Base-by-base conservation (phyloP, 495 filamentous ascomycete species). In the Amphirosellinia nigrospora region DNA sequence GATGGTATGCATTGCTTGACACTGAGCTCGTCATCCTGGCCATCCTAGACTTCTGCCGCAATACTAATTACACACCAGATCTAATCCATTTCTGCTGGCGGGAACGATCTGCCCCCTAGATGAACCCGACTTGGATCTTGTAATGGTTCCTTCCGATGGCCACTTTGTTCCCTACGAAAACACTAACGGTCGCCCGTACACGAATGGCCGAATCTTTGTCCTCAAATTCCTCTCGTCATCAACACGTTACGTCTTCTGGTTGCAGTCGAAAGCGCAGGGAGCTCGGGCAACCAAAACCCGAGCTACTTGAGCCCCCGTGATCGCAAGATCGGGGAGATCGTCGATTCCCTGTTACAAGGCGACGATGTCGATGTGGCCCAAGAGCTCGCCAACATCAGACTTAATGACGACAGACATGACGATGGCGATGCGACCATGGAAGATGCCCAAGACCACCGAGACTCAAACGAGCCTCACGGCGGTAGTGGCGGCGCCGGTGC, bases 11-110 rank as follows among this genome's bases (percentile, higher is more conserved):
- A 67, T 19, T 19, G 11, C 30, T 23, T 2, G 2, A 26, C 3
- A 3, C 50, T 13, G 4, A 32, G 38, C 59, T n/a, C n/a, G n/a
- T n/a, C n/a, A n/a, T n/a, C n/a, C n/a, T n/a, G n/a, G n/a, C n/a
- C n/a, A n/a, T n/a, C n/a, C n/a, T n/a, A n/a, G n/a, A n/a, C n/a
- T 64, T 16, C n/a, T 9, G 52, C 34, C 21, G 13, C 39, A 39
- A 61, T 66, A 53, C 77, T 81, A 28, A 82, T 61, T 9, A 6
- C 28, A 28, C n/a, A 55, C 21, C 58, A 92, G 91, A 97, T 2
- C 86, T 98, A 52, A 85, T 95, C 73, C 94, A 98, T 84, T 96
- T 99, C 81, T 98, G 95, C 87, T 99, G 96, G 96, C 92, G 94
- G 43, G 79, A 83, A 68, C 79, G 86, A 62, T 77, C 72, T 36